Base-by-base conservation (phyloP, 2,329 filamentous ascomycete genomes). In the Fusarium nurragi region DNA sequence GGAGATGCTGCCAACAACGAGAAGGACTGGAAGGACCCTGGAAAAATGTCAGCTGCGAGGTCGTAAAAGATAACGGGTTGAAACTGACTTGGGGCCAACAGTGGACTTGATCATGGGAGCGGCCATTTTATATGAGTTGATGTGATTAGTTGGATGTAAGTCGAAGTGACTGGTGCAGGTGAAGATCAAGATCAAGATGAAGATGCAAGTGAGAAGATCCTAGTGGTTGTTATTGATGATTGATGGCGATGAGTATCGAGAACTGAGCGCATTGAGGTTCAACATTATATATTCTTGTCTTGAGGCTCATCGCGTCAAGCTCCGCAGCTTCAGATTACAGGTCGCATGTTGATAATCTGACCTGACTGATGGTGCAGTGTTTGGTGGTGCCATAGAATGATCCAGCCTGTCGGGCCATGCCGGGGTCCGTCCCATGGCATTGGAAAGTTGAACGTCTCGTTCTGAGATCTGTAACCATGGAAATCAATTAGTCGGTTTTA, bases 301-400 rank as follows among this genome's bases (percentile, higher is more conserved):
- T 12, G 6, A 48, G 16, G 22, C 5, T 18, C 18, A 44, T 36
- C 56, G 49, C 25, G 28, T 54, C 16, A 44, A 55, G 28, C 55
- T 54, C 48, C 54, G 69, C 54, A 21, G n/a, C 9, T 13, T 41
- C 7, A 16, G 8, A 34, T 4, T 36, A 26, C 16, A 5, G 11
- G 50, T 71, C 57, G 69, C 54, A 47, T 65, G 62, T 65, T 59
- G 57, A 67, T 67, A 61, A 56, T 68, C 60, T 65, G 65, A 71
- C 53, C 54, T 45, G 57, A 41, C 48, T 53, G 51, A 40, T 41
- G 58, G 54, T 60, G 34, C 39, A 49, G 54, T 60, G 65, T 61
- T 52, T 50, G 48, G 67, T 71, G 69, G 69, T 60, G 68, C 61
- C 65, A 71, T 61, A 40, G 38, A 25, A 40, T 34, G 52, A 50